phyloP scores from a whole-genome alignment of 1,284 basidiomycete species.

The Trichosporon coremiiforme region DNA sequence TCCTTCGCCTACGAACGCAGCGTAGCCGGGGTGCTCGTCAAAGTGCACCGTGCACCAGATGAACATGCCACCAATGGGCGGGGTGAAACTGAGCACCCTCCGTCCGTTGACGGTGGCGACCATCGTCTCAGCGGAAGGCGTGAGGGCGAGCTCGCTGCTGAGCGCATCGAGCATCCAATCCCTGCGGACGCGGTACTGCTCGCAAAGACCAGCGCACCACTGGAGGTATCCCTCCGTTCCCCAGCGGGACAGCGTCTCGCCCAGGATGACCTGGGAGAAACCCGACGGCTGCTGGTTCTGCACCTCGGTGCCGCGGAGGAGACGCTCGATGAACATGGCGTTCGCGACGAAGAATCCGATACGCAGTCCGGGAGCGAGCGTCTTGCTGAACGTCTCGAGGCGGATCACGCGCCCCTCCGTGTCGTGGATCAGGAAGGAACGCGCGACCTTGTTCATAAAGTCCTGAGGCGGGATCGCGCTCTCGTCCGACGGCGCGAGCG shows the following conservation, averaged over 20 bases:
- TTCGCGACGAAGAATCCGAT: constrained; percentile 69
- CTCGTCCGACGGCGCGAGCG: neutral
- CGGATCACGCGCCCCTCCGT: constrained; percentile 46
- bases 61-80: constrained; percentile 59
- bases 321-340: constrained; percentile 61
- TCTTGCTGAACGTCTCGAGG: constrained; percentile 52
- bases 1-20: constrained; percentile 16
- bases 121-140: neutral
- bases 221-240: constrained; percentile 66
- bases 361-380: constrained; percentile 71
- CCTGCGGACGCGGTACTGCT: constrained; percentile 46
- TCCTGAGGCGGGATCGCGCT: constrained; percentile 21
- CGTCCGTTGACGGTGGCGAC: neutral
- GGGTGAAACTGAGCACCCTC: constrained; percentile 59
- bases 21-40: constrained; percentile 31
- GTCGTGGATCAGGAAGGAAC: constrained; percentile 65
- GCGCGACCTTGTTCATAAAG: constrained; percentile 58
- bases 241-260: constrained; percentile 67
- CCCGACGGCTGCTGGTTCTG: constrained; percentile 70
- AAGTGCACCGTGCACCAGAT: constrained; percentile 43
- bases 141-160: constrained; percentile 29
- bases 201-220: constrained; percentile 65
- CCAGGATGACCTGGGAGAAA: constrained; percentile 63
- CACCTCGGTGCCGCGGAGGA: constrained; percentile 69
- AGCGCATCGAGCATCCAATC: constrained; percentile 43